These are phyloP conservation scores for Quercus variabilis DNA, from an alignment of 306 rosid species.

Conservation along the genomic window DNA sequence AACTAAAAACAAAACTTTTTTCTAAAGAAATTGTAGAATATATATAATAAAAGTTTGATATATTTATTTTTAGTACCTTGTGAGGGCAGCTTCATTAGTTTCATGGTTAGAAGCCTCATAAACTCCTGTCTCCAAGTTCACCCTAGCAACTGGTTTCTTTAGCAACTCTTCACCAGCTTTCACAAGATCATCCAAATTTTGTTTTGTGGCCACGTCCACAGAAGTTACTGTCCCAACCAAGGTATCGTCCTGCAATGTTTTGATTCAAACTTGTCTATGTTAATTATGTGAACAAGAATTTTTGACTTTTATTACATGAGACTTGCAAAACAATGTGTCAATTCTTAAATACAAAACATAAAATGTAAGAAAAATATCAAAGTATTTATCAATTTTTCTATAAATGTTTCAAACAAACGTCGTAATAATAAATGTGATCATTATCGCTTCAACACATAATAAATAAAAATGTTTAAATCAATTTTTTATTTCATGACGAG, in stretches of 20 bases:
- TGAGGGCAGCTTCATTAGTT: constrained; percentile 54
- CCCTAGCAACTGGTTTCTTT: constrained; percentile 48
- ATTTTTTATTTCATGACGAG: too few relatives aligned
- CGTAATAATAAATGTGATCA: too few relatives aligned
- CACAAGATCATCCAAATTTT: constrained; percentile 47
- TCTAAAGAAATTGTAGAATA: not conserved
- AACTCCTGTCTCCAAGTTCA: constrained; percentile 42
- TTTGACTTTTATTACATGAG: not conserved
- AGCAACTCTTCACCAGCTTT: constrained; percentile 43
- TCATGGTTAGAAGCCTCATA: constrained; percentile 24
- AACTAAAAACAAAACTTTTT: not conserved
- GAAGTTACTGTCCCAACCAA: constrained; percentile 37
- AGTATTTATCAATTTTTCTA: too few relatives aligned
- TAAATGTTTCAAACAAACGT: too few relatives aligned
- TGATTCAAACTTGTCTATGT: not conserved
- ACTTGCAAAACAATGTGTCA: not conserved
- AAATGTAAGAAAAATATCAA: too few relatives aligned
- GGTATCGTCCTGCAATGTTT: constrained; percentile 46
- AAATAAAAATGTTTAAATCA: too few relatives aligned
- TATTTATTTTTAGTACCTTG: constrained; percentile 19
- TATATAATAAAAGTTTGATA: not conserved
- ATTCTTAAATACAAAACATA: not conserved
- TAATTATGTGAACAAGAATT: not conserved
- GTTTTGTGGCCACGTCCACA: constrained; percentile 47
- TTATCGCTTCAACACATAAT: too few relatives aligned